Base-by-base conservation (phyloP, 1,284 basidiomycete genomes). In the Ganoderma sinense region DNA sequence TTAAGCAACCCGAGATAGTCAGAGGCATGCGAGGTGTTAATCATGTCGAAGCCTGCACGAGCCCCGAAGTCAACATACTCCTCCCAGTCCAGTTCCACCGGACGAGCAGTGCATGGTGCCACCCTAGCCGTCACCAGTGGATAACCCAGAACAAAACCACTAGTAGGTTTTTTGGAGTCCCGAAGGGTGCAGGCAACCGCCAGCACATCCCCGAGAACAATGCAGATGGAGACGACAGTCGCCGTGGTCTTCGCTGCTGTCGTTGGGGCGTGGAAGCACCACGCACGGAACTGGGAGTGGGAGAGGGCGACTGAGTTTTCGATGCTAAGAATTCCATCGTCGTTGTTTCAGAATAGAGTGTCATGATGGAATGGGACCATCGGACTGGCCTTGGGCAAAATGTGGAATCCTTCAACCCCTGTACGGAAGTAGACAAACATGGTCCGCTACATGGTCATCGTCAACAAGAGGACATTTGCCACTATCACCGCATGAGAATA, bases 331-430 rank as follows among this genome's bases (percentile, higher is more conserved):
- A 64, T 51, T 16, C 63, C 64, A 5, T 67, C 20, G n/a, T n/a
- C 75, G 3, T 71, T 67, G 43, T 76, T 76, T 1, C 75, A 79
- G 26, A 84, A 82, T 0, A 79, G 75, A 0, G 82, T 74, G 0
- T 83, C 84, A 2, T 87, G 78, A 74, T 88, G 87, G 76, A 89
- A 90, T 8, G 81, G 74, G 1, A 78, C 59, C 0, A 88, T 66
- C 0, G 88, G 88, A 71, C 84, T 79, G 0, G 82, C 83, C 0
- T 79, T 84, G 69, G 86, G 86, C 69, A 89, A 86, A 0, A 87
- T 78, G 39, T 80, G 73, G 67, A 84, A 87, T 11, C 76, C 78
- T 45, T 85, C 81, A 6, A n/a, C n/a, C n/a, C 86, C 84, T 0
- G 77, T 74, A 2, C 76, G 66, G 4, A 84, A 83, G 73, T 85